A percentile compares a stretch with the other conserved stretches of the same genome.
These are phyloP conservation scores for Cylindrotheca closterium DNA, from an alignment of 108 stramenopile species.

Conservation along the genomic window DNA sequence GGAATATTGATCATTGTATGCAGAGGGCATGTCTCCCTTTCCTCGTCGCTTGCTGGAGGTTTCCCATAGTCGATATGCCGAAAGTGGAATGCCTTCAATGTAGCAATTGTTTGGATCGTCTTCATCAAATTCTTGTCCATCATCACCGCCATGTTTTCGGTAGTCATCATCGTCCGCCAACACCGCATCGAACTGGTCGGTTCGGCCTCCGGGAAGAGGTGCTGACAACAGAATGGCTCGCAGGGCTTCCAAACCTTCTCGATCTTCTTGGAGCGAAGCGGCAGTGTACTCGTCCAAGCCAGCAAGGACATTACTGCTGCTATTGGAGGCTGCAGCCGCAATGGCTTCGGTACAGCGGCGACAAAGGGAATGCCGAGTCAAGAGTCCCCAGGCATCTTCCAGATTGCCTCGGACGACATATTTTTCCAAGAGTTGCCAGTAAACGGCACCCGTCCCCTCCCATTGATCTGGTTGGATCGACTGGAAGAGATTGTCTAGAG, in stretches of 20 bases:
- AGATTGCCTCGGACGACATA: slow-evolving; percentile 55
- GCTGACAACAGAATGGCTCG: slow-evolving; percentile 59
- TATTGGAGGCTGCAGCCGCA: too few relatives aligned
- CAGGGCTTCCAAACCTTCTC: slow-evolving; percentile 57
- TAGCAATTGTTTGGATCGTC: slow-evolving; percentile 7
- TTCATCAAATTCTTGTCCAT: slow-evolving; percentile 9
- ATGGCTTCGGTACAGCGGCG: slow-evolving; percentile 26
- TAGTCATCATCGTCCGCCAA: neutral
- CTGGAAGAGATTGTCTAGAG: slow-evolving; percentile 32
- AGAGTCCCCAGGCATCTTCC: slow-evolving; percentile 65
- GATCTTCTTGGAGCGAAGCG: slow-evolving; percentile 35
- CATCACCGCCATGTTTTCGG: too few relatives aligned
- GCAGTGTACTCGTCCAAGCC: slow-evolving; percentile 15
- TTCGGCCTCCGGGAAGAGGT: slow-evolving; percentile 76
- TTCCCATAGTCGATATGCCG: slow-evolving; percentile 71
- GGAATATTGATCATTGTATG: slow-evolving; percentile 52
- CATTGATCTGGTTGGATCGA: slow-evolving; percentile 68
- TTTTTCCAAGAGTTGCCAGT: slow-evolving; percentile 52
- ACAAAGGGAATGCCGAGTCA: slow-evolving; percentile 63
- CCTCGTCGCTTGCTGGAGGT: slow-evolving; percentile 8
- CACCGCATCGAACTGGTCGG: slow-evolving; percentile 49
- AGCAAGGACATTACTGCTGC: neutral
- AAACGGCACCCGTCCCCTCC: slow-evolving; percentile 28
- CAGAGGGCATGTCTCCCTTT: slow-evolving; percentile 34
- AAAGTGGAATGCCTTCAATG: slow-evolving; percentile 36